phyloP scores from a whole-genome alignment of 2,329 filamentous ascomycete genomes.

The Xylariaceae sp. region DNA sequence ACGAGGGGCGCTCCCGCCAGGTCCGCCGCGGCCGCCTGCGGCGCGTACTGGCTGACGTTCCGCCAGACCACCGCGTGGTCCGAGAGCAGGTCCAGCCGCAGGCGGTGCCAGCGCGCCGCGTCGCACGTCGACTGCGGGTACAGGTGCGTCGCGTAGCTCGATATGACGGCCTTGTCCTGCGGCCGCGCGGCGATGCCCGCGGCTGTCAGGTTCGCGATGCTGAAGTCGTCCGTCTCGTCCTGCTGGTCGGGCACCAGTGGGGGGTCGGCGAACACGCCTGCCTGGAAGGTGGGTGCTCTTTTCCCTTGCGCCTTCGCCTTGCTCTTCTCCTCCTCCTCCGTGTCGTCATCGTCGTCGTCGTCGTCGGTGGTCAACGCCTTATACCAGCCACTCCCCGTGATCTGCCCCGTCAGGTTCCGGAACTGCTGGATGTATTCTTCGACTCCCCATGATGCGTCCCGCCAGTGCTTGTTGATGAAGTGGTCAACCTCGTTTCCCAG shows the following conservation, averaged over 20 bases:
- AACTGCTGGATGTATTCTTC: slow-evolving; percentile 41
- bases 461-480: slow-evolving; percentile 44
- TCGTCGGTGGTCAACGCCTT: not conserved
- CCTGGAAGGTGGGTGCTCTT: slow-evolving; percentile 41
- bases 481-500: slow-evolving; percentile 47
- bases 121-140: slow-evolving; percentile 47
- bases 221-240: slow-evolving; percentile 44
- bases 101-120: slow-evolving; percentile 40
- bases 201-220: slow-evolving; percentile 42
- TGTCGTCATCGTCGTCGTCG: not conserved
- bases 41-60: slow-evolving; percentile 43
- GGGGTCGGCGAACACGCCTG: slow-evolving; percentile 44
- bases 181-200: slow-evolving; percentile 33
- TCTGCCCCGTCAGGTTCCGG: slow-evolving; percentile 41
- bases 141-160: slow-evolving; percentile 44
- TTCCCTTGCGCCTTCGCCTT: too few species aligned
- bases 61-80: slow-evolving; percentile 43
- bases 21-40: slow-evolving; percentile 44
- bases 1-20: slow-evolving; percentile 45
- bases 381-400: slow-evolving; percentile 42
- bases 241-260: slow-evolving; percentile 46
- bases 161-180: slow-evolving; percentile 41
- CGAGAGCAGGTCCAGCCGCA: slow-evolving; percentile 43
- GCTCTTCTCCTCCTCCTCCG: slow-evolving; percentile 15
- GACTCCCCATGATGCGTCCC: slow-evolving; percentile 39